phyloP scores from a whole-genome alignment of 2,329 filamentous ascomycete genomes.

The Geosmithia flava region DNA sequence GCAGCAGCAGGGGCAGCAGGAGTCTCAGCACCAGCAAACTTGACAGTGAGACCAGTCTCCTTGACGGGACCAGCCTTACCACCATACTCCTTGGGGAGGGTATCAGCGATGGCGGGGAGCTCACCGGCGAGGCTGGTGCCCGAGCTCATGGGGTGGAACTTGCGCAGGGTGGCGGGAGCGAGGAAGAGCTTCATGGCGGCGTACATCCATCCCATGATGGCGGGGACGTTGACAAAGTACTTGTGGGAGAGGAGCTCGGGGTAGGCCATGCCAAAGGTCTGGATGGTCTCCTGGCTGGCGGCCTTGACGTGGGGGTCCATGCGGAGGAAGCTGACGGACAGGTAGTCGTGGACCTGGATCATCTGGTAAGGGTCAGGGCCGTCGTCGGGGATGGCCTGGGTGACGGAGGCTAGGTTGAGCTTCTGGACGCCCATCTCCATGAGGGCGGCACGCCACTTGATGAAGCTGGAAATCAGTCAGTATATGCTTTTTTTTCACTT shows the following conservation, averaged over 20 bases:
- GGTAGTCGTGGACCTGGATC: slow-evolving; percentile 89
- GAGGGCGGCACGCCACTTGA: slow-evolving; percentile 78
- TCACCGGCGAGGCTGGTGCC: slow-evolving; percentile 56
- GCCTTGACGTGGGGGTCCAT: slow-evolving; percentile 66
- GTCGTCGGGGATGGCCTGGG: slow-evolving; percentile 57
- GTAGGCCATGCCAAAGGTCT: slow-evolving; percentile 70
- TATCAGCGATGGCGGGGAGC: slow-evolving; percentile 44
- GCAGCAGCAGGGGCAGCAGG: background rate
- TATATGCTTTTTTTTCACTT: background rate
- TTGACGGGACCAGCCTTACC: slow-evolving; percentile 46
- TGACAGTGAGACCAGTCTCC: slow-evolving; percentile 17
- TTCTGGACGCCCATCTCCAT: slow-evolving; percentile 79
- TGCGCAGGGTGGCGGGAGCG: slow-evolving; percentile 60
- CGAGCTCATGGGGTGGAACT: slow-evolving; percentile 67
- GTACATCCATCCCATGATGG: slow-evolving; percentile 84
- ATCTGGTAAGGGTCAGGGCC: slow-evolving; percentile 79
- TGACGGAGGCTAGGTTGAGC: slow-evolving; percentile 58
- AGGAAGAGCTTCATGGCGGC: slow-evolving; percentile 64
- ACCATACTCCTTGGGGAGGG: slow-evolving; percentile 67
- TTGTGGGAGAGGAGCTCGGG: slow-evolving; percentile 77
- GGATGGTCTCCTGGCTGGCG: slow-evolving; percentile 69
- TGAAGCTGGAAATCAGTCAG: slow-evolving; percentile 46
- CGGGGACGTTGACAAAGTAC: slow-evolving; percentile 90
- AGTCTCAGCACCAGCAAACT: slow-evolving; percentile 9
- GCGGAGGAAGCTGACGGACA: slow-evolving; percentile 74